Evolutionary conservation across 805 yeast genomes (phyloP).

Genomic region (Wickerhamomyces queroliae): DNA sequence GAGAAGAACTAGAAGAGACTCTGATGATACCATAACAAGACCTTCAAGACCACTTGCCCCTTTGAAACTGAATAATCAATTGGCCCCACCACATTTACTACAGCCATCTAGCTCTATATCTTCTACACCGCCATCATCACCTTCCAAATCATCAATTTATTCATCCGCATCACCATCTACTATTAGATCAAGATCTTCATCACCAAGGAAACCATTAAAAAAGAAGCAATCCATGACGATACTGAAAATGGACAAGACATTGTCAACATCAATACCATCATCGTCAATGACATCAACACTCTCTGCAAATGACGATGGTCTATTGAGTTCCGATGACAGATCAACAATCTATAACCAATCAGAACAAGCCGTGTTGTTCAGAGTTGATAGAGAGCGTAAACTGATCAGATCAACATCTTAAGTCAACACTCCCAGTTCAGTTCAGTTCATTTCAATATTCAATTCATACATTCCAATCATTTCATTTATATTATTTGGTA

Average conservation of each 20-base stretch:
- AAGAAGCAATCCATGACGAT: slow-evolving; percentile 23
- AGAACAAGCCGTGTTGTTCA: slow-evolving; percentile 20
- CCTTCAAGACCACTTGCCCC: slow-evolving; percentile 5
- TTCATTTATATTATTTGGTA: no score
- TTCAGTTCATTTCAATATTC: no score
- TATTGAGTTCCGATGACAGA: slow-evolving; percentile 16
- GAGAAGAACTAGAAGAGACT: slow-evolving; percentile 12
- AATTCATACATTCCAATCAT: no score
- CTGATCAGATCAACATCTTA: slow-evolving; percentile 8
- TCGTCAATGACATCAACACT: not conserved
- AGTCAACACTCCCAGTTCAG: no score
- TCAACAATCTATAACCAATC: slow-evolving; percentile 12
- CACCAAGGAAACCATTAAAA: slow-evolving; percentile 19
- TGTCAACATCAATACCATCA: not conserved
- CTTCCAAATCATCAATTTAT: slow-evolving; percentile 3
- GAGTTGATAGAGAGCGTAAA: slow-evolving; percentile 22
- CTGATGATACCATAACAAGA: slow-evolving; percentile 4
- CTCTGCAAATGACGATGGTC: slow-evolving; percentile 7
- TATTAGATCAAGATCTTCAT: slow-evolving; percentile 19
- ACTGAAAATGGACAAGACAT: slow-evolving; percentile 19
- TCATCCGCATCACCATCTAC: slow-evolving; percentile 9
- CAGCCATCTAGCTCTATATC: slow-evolving; percentile 1
- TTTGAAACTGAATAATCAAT: slow-evolving; percentile 7
- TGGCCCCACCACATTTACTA: slow-evolving; percentile 11
- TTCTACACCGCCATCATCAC: slow-evolving; percentile 2